A percentile compares a stretch with the other conserved stretches of the same genome.
These are phyloP conservation scores for Jamesozyma rosinii DNA, from an alignment of 805 yeast species.

Conservation along the genomic window DNA sequence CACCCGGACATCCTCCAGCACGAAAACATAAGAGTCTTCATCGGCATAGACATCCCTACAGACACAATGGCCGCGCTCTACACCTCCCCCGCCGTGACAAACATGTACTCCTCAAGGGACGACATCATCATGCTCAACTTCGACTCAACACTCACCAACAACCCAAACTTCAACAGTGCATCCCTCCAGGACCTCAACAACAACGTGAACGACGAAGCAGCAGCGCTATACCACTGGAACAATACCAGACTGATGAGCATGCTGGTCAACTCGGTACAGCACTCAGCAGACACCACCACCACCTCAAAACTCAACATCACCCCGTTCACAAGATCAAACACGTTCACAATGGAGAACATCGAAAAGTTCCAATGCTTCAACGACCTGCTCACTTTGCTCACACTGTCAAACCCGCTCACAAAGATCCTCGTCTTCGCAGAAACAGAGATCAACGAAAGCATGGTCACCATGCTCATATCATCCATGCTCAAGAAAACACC, in stretches of 20 bases:
- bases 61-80: conserved; percentile 26
- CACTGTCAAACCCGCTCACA: conserved; percentile 6
- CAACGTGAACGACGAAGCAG: background rate
- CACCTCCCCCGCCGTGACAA: background rate
- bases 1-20: conserved; percentile 27
- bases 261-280: background rate
- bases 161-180: conserved; percentile 28
- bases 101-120: conserved; percentile 14
- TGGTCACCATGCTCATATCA: conserved; percentile 21
- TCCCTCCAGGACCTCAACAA: background rate
- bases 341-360: conserved; percentile 11
- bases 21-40: conserved; percentile 34
- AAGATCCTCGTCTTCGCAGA: conserved; percentile 20
- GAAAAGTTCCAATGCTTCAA: conserved; percentile 21
- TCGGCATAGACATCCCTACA: conserved; percentile 31
- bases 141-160: conserved; percentile 17
- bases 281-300: background rate
- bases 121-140: conserved; percentile 32
- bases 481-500: conserved; percentile 21
- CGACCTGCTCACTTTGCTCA: conserved; percentile 24
- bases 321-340: conserved; percentile 6
- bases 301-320: conserved; percentile 3
- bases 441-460: conserved; percentile 22
- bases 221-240: conserved; percentile 4
- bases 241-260: conserved; percentile 6